Evolutionary conservation across 2,329 filamentous ascomycete genomes (phyloP).

Genomic region (Stemphylium vesicarium): DNA sequence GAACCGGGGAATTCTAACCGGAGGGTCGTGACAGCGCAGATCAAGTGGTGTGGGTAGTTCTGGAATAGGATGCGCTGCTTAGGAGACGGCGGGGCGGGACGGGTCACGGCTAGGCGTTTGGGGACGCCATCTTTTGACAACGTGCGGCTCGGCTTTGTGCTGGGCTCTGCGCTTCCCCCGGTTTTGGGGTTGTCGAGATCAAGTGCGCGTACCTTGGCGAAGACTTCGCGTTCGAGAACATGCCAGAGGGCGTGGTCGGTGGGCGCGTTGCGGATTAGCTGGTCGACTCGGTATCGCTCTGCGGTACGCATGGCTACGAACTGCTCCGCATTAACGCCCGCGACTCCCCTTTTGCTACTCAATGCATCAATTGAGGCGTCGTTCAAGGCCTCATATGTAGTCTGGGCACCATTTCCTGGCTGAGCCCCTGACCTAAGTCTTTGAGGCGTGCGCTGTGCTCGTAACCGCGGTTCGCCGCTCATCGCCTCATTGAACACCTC

Average conservation of each 20-base stretch:
- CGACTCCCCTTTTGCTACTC: constrained; percentile 12
- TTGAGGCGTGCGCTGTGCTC: background rate
- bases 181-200: constrained; percentile 52
- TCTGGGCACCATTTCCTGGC: background rate
- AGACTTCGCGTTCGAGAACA: constrained; percentile 70
- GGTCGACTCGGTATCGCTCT: constrained; percentile 62
- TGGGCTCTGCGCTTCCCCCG: constrained; percentile 5
- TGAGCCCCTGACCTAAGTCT: constrained; percentile 7
- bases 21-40: constrained; percentile 63
- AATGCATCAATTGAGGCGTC: constrained; percentile 2
- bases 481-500: constrained; percentile 41
- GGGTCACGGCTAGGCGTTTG: background rate
- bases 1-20: constrained; percentile 67
- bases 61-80: constrained; percentile 66
- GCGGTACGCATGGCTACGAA: constrained; percentile 20
- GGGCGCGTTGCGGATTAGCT: constrained; percentile 60
- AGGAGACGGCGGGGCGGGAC: constrained; percentile 4
- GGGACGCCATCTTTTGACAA: background rate
- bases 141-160: background rate
- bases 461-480: constrained; percentile 16
- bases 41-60: constrained; percentile 68
- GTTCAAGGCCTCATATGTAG: constrained; percentile 2
- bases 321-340: constrained; percentile 15
- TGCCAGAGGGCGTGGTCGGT: constrained; percentile 72
- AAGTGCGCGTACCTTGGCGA: constrained; percentile 64